Base-by-base conservation (phyloP, 2,329 filamentous ascomycete genomes). In the Ascochyta pisi region DNA sequence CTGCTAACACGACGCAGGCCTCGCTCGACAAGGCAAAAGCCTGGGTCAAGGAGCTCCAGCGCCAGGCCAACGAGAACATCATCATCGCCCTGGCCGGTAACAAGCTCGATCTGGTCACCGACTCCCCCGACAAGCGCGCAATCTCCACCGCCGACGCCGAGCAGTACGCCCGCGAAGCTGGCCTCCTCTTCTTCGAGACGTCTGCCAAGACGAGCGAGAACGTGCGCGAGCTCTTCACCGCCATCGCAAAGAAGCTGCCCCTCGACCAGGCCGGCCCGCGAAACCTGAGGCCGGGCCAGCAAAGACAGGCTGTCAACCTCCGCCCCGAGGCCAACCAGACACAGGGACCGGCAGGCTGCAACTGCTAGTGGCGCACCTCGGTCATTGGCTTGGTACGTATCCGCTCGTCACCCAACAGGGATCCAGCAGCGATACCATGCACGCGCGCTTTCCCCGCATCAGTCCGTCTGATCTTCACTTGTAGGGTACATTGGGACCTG, bases 41-140 rank as follows among this genome's bases (percentile, higher is more conserved):
- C 40, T 99, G 95, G 95, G 94, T 99, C 57, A 98, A 98, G 81
- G 95, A 99, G 77, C 87, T 99, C 51, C 95, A 99, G 79, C 89
- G 95, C 75, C 95, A 99, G 81, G 95, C 96, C 61, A 99, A 98
- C 82, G 95, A 99, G 80, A 98, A 98, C 80, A 99, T 99, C 77
- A 93, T 99, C 78, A 99, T 99, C 73, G 95, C 95, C 42, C 87
- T 99, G 39, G 95, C 94, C 49, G 95, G 95, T 62, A 99, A 99
- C 64, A 70, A 99, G 82, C 84, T 96, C 73, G 95, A 99, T 84
- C 82, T 99, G 67, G 95, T 97, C 61, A 93, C 88, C 62, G 93
- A 96, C 73, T 90, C 91, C 75, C 94, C 94, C 43, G 94, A 97
- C 77, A 98, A 98, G 86, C 90, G 95, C 72, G 95, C 93, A 38